Percentiles rank a stretch among this genome's conserved stretches.
phyloP scores from a whole-genome alignment of 352 stramenopile species.

The Hyaloperonospora brassicae region DNA sequence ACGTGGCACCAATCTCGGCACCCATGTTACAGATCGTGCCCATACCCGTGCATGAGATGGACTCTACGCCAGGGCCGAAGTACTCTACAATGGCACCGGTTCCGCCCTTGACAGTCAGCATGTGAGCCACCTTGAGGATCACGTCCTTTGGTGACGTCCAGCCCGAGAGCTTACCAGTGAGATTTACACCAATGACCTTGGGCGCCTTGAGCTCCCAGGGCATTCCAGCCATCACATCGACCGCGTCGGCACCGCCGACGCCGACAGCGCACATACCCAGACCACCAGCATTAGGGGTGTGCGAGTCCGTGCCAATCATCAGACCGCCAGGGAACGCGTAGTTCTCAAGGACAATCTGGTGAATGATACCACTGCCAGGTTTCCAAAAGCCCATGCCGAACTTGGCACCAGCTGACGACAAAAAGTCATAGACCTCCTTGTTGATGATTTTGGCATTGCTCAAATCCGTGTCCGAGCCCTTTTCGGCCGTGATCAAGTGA shows the following conservation, averaged over 20 bases:
- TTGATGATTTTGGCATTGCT: slow-evolving; percentile 85
- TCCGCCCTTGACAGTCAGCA: slow-evolving; percentile 90
- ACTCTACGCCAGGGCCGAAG: slow-evolving; percentile 88
- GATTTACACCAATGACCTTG: slow-evolving; percentile 92
- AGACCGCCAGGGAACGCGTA: slow-evolving; percentile 91
- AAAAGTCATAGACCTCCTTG: slow-evolving; percentile 91
- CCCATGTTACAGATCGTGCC: slow-evolving; percentile 95
- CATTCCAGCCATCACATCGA: slow-evolving; percentile 92
- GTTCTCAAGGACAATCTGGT: slow-evolving; percentile 93
- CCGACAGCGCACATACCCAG: slow-evolving; percentile 90
- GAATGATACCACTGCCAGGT: slow-evolving; percentile 89
- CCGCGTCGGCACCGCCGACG: slow-evolving; percentile 88
- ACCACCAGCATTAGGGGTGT: slow-evolving; percentile 90
- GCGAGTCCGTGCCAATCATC: slow-evolving; percentile 93
- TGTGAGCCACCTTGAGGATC: slow-evolving; percentile 92
- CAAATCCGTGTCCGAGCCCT: slow-evolving; percentile 82
- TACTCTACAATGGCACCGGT: slow-evolving; percentile 92
- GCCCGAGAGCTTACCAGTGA: slow-evolving; percentile 88
- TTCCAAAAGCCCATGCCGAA: slow-evolving; percentile 94
- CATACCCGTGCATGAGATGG: slow-evolving; percentile 91
- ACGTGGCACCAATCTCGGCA: slow-evolving; percentile 90
- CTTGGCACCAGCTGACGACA: slow-evolving; percentile 87
- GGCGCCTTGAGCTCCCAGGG: slow-evolving; percentile 92
- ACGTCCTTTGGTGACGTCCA: slow-evolving; percentile 92
- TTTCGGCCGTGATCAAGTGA: slow-evolving; percentile 92